Evolutionary conservation across 1,139 yeast genomes (phyloP), one percentile per base, ranked within the genome.

Genomic region (Schizosaccharomyces versatilis): DNA sequence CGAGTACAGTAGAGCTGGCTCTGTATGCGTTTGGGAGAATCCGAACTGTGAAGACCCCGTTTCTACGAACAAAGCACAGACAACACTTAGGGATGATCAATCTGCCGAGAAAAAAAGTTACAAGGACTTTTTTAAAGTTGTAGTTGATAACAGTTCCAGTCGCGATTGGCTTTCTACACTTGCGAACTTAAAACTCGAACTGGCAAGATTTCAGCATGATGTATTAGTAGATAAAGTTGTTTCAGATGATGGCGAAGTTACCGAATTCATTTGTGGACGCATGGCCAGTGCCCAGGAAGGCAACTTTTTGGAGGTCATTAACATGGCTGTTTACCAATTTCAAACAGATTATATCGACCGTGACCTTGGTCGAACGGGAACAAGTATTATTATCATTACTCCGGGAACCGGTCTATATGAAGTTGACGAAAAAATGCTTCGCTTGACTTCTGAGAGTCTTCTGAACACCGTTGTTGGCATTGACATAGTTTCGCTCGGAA

Each of bases 391-490:
- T 56, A 72, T 90, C 7, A 77, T 88, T 3, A 81, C 95, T 1
- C 95, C 98, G 0, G 96, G 97, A 1, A 78, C 95, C 0, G 98
- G 98, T 0, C 69, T 90, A 12, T 90, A 80, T 66, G 98, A 93
- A 67, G 95, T 90, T 6, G 94, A 88, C 60, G 82, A 81, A 64
- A 81, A 81, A 57, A 72, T 85, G 58, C 70, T 93, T 61, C 70
- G 80, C 54, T 77, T 79, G 59, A 84, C 95, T 0, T 81, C 94
- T 54, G 77, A 77, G 61, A 79, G 84, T 61, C 73, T 93, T 66
- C 71, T 82, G 9, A 77, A 80, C 5, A 74, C 84, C 7, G 98
- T 93, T 62, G 74, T 85, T 55, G 90, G 95, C 0, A 76, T 90
- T 60, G 98, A 93, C 67, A 72, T 93, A 3, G 79, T 93, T 3